A percentile compares a stretch with the other conserved stretches of the same genome.
phyloP scores from a whole-genome alignment of 1,284 basidiomycete species.

The Spongispora temasekensis region DNA sequence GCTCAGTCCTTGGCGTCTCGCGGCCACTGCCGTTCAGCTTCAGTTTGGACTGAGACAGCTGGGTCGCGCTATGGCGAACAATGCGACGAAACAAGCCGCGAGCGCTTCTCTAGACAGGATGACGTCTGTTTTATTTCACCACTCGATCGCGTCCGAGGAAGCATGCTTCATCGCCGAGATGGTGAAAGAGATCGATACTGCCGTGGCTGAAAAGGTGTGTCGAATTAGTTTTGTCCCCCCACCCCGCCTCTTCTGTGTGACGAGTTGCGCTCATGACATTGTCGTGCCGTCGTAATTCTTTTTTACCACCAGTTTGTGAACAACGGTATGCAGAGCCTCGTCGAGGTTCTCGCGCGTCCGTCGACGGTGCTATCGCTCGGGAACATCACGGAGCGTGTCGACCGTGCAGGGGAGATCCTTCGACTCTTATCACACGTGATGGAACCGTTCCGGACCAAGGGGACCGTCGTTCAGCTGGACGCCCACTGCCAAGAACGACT shows the following conservation, averaged over 20 bases:
- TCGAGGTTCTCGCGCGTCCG: slow-evolving; percentile 51
- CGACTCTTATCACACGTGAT: slow-evolving; percentile 69
- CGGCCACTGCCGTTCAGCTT: slow-evolving; percentile 75
- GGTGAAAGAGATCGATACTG: slow-evolving; percentile 63
- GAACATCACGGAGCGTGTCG: slow-evolving; percentile 42
- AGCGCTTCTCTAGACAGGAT: slow-evolving; percentile 62
- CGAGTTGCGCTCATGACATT: no score
- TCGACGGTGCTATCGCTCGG: slow-evolving; percentile 27
- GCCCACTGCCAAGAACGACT: slow-evolving; percentile 56
- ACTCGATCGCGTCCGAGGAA: slow-evolving; percentile 71
- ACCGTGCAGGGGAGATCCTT: slow-evolving; percentile 65
- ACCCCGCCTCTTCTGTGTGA: no score
- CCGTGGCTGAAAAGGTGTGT: slow-evolving; percentile 65
- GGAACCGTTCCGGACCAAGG: slow-evolving; percentile 56
- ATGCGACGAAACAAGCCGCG: slow-evolving; percentile 52
- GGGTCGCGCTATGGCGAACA: slow-evolving; percentile 60
- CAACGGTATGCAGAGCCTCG: slow-evolving; percentile 67
- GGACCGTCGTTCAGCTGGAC: slow-evolving; percentile 50
- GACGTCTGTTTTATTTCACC: slow-evolving; percentile 64
- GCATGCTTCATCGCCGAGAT: slow-evolving; percentile 80
- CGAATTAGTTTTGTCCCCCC: no score
- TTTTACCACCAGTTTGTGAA: slow-evolving; percentile 80
- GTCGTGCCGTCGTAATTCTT: no score
- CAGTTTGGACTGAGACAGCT: slow-evolving; percentile 73
- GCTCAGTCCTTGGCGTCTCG: slow-evolving; percentile 79